Conservation (phyloP, 192 early-diverging fungal species). For the Piromyces finnis region DNA sequence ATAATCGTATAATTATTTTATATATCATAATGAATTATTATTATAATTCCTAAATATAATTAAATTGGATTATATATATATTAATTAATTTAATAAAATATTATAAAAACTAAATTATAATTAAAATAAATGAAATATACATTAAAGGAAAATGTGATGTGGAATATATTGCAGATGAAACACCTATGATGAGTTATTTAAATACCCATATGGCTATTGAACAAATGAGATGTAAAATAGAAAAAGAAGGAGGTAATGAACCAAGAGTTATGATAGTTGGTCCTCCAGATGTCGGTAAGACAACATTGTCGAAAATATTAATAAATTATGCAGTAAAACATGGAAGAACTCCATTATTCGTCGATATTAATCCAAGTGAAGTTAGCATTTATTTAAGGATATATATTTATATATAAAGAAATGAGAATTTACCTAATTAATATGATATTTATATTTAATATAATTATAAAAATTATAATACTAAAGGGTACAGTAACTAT, state of each 20-base stretch:
- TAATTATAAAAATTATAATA: neutral
- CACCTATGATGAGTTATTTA: conserved; percentile 78
- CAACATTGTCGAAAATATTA: conserved; percentile 64
- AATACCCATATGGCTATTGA: conserved; percentile 80
- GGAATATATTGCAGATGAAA: conserved; percentile 85
- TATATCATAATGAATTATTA: too few relatives aligned
- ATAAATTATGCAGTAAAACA: conserved; percentile 72
- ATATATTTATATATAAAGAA: too few relatives aligned
- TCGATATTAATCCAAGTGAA: conserved; percentile 71
- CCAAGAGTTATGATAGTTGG: conserved; percentile 52
- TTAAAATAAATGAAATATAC: neutral
- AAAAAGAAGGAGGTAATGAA: neutral
- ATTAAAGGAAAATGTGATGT: conserved; percentile 43
- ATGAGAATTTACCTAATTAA: too few relatives aligned
- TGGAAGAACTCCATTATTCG: conserved; percentile 56
- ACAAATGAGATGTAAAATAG: conserved; percentile 16
- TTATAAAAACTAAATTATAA: too few relatives aligned
- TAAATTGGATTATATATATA: too few relatives aligned
- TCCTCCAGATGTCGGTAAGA: conserved; percentile 84
- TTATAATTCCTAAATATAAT: too few relatives aligned
- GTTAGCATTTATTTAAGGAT: conserved; percentile 9
- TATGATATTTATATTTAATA: too few relatives aligned
- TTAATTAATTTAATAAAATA: too few relatives aligned
- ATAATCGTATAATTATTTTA: too few relatives aligned
- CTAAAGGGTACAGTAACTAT: conserved; percentile 57